These are phyloP conservation scores for Diaporthe capsici DNA, from an alignment of 2,329 filamentous ascomycete species.

Conservation along the genomic window DNA sequence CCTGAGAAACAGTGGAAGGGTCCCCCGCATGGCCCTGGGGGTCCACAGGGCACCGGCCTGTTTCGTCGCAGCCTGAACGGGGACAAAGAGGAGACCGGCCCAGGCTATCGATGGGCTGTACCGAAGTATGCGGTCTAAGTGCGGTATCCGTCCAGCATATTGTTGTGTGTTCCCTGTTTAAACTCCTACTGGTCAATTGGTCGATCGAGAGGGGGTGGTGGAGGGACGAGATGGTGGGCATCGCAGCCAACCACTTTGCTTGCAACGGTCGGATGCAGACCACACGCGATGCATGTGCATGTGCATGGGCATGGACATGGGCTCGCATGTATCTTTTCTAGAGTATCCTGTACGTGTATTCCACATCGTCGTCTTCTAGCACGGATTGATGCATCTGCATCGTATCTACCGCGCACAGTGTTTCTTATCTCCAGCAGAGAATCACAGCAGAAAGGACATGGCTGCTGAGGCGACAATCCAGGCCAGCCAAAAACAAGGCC, in stretches of 20 bases:
- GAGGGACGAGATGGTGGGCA: neutral
- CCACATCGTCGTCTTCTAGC: neutral
- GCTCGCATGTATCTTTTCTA: no score
- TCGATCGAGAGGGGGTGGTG: slow-evolving; percentile 8
- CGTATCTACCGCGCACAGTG: neutral
- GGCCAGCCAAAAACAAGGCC: neutral
- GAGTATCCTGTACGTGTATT: neutral
- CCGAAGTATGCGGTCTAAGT: neutral
- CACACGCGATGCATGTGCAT: slow-evolving; percentile 12
- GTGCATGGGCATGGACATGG: neutral
- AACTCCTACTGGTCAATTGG: slow-evolving; percentile 31
- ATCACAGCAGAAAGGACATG: neutral
- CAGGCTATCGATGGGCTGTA: slow-evolving; percentile 7
- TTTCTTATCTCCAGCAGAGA: neutral
- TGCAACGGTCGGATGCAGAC: neutral
- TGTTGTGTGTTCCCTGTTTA: neutral
- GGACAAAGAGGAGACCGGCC: slow-evolving; percentile 12
- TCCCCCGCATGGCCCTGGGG: neutral
- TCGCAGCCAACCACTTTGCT: neutral
- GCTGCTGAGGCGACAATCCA: neutral
- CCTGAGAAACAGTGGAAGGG: neutral
- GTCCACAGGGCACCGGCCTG: slow-evolving; percentile 17
- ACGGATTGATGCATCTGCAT: neutral
- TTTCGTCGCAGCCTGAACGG: slow-evolving; percentile 10
- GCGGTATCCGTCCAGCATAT: neutral